These are phyloP conservation scores for Rhodofomes roseus DNA, from an alignment of 1,284 basidiomycete species.

Conservation along the genomic window DNA sequence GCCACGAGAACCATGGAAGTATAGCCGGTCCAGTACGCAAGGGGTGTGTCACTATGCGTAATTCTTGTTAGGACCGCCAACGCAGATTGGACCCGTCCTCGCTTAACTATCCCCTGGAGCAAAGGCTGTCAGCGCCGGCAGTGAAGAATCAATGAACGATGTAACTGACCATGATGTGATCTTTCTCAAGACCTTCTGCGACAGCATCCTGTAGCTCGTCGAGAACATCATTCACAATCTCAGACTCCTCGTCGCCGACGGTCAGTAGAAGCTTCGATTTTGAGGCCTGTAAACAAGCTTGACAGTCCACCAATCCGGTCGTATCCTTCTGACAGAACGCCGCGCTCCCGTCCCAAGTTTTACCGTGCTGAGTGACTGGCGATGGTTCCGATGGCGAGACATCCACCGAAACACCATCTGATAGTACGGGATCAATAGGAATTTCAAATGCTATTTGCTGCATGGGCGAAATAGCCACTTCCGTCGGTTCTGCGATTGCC, in stretches of 20 bases:
- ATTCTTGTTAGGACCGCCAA: slow-evolving; percentile 28
- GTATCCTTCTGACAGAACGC: slow-evolving; percentile 49
- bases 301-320: slow-evolving; percentile 52
- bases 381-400: not conserved
- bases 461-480: not conserved
- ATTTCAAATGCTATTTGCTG: not conserved
- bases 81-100: slow-evolving; percentile 1
- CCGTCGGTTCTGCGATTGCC: not conserved
- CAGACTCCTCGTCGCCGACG: slow-evolving; percentile 33
- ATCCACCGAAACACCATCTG: not conserved
- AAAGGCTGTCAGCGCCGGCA: not conserved
- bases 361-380: slow-evolving; percentile 37
- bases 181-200: slow-evolving; percentile 39
- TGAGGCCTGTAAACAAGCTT: slow-evolving; percentile 48
- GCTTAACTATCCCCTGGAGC: slow-evolving; percentile 1
- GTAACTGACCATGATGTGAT: not conserved
- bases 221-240: slow-evolving; percentile 37
- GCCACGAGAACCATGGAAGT: slow-evolving; percentile 45
- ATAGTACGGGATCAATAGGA: not conserved
- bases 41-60: slow-evolving; percentile 44
- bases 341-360: slow-evolving; percentile 35
- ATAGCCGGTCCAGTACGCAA: slow-evolving; percentile 70
- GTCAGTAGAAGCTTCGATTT: slow-evolving; percentile 32
- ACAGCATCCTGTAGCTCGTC: slow-evolving; percentile 38
- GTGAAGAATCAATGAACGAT: not conserved